Base-by-base conservation (phyloP, 352 stramenopile species). In the Pythium coloratum region DNA sequence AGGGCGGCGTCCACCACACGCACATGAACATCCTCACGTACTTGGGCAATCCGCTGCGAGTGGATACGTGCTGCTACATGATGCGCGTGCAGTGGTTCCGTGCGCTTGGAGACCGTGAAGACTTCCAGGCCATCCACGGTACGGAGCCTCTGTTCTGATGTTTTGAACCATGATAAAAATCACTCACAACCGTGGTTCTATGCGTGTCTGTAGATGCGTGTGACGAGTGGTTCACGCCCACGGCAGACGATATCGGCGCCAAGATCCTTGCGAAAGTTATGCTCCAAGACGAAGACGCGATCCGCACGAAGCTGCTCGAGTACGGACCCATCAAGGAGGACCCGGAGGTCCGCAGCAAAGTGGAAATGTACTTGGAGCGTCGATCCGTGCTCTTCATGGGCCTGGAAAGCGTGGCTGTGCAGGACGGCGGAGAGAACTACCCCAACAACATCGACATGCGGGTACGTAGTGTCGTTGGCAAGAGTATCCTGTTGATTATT, bases 271-370 rank as follows among this genome's bases (percentile, higher is more conserved):
- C 76, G 14, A 90, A 93, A 44, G 83, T 95, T 20, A 84, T 86
- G 74, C 81, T 92, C 53, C 78, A 90, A 46, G 83, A 91, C 59
- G 76, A 85, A 30, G 82, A 90, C 65, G 77, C 80, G 3, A 56
- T 90, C 2, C 86, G 89, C 64, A 88, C 84, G 33, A 91, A 91
- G 59, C 89, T 92, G 75, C 77, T 92, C 46, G 86, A 95, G 73
- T 92, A 89, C 59, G 84, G 84, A 68, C 86, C 86, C 2, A 91
- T 95, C 59, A 87, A 91, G 53, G 86, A 90, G 65, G 86, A 95
- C 68, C 84, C 86, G 2, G 78, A 91, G n/a, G 83, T 95, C 20
- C 81, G 86, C 42, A 91, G 78, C 69, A 92, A 92, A 64, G 86
- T 95, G n/a, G 86, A 95, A 70, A 89, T 84, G 70, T 90, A 92